A percentile compares a stretch with the other conserved stretches of the same genome.
Evolutionary conservation across 352 stramenopile genomes (phyloP).

Genomic region (Blastocystis sp.): DNA sequence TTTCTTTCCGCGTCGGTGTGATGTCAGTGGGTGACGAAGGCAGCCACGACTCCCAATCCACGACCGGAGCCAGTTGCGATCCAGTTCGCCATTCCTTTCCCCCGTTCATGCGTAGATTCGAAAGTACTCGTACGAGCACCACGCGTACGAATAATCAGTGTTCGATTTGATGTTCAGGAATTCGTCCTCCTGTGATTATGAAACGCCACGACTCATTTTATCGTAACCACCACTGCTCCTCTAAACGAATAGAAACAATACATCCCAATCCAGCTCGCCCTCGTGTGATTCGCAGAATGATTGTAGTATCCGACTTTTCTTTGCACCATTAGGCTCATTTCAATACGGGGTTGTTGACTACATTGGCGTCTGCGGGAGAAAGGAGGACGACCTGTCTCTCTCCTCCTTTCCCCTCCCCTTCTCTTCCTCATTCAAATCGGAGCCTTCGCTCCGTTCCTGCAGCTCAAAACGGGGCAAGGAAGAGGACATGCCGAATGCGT

Average conservation of each 20-base stretch:
- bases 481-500: constrained; percentile 9
- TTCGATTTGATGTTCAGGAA: background rate
- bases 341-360: constrained; percentile 43
- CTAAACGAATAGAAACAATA: too few relatives aligned
- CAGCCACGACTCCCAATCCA: too few relatives aligned
- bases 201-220: too few relatives aligned
- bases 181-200: too few relatives aligned
- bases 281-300: background rate
- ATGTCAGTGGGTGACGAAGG: too few relatives aligned
- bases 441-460: background rate
- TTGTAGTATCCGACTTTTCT: background rate
- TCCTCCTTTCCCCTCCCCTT: constrained; percentile 42
- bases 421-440: constrained; percentile 12
- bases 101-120: background rate
- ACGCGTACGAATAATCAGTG: background rate
- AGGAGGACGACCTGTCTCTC: background rate
- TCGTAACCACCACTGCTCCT: too few relatives aligned
- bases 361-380: constrained; percentile 27
- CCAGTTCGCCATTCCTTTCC: background rate
- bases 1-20: too few relatives aligned
- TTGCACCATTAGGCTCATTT: background rate
- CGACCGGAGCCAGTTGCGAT: background rate
- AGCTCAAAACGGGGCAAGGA: background rate
- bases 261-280: too few relatives aligned
- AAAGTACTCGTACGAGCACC: constrained; percentile 6